Conservation (phyloP, 2,329 filamentous ascomycete species). For the Trichoderma guizhouense region DNA sequence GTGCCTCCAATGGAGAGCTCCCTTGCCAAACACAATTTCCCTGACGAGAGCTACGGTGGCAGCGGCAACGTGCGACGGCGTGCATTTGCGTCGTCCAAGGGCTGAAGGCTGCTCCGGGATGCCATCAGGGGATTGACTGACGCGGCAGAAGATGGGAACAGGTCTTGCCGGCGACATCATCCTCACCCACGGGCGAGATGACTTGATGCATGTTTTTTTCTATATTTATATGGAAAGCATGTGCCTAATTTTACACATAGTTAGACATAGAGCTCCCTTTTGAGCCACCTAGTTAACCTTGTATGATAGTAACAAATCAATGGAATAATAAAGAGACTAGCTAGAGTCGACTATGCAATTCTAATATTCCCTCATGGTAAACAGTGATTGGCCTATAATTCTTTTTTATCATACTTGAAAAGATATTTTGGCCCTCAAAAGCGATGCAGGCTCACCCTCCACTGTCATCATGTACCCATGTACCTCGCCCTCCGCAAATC, state of each 20-base stretch:
- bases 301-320: neutral
- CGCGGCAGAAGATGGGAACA: neutral
- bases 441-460: too few species aligned
- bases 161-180: neutral
- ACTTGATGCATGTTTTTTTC: neutral
- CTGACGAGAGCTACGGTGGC: neutral
- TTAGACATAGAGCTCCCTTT: conserved; percentile 16
- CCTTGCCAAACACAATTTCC: neutral
- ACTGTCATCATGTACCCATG: neutral
- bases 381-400: neutral
- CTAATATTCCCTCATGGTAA: neutral
- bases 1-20: conserved; percentile 3
- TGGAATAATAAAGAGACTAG: neutral
- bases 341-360: neutral
- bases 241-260: neutral
- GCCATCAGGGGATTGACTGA: neutral
- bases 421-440: neutral
- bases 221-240: neutral
- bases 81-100: neutral
- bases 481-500: neutral
- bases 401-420: neutral
- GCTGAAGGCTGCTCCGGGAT: neutral
- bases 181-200: neutral
- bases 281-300: neutral
- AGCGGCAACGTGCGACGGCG: neutral